Evolutionary conservation across 805 yeast genomes (phyloP).

Genomic region (Cephaloascus fragrans): DNA sequence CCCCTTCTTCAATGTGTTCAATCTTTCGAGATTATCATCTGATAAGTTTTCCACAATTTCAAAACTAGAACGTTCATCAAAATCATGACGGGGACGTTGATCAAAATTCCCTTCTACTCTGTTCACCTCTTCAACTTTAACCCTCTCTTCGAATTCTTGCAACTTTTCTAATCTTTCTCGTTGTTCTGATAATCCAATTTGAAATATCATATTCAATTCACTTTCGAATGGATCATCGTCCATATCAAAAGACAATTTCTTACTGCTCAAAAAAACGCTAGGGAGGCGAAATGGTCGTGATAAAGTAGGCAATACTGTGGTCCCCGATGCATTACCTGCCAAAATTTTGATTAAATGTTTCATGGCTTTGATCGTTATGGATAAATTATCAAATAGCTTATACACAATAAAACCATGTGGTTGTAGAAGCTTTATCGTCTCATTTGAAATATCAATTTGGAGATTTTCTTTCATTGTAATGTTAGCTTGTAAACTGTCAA

Average conservation of each 20-base stretch:
- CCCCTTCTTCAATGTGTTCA: slow-evolving; percentile 5
- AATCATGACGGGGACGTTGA: too few relatives aligned
- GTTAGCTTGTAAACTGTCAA: slow-evolving; percentile 20
- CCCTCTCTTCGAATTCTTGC: not conserved
- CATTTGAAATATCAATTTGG: slow-evolving; percentile 14
- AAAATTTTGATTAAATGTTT: slow-evolving; percentile 50
- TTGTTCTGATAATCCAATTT: slow-evolving; percentile 60
- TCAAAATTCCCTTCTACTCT: too few relatives aligned
- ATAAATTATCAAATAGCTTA: slow-evolving; percentile 66
- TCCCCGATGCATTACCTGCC: slow-evolving; percentile 7
- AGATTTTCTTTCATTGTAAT: not conserved
- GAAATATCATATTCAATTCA: slow-evolving; percentile 53
- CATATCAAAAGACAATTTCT: slow-evolving; percentile 49
- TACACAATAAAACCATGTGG: slow-evolving; percentile 73
- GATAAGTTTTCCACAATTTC: not conserved
- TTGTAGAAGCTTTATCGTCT: slow-evolving; percentile 38
- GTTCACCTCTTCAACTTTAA: not conserved
- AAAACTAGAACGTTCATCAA: not conserved
- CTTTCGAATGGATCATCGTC: slow-evolving; percentile 90
- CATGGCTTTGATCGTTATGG: slow-evolving; percentile 56
- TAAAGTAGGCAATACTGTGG: slow-evolving; percentile 4
- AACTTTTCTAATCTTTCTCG: slow-evolving; percentile 43
- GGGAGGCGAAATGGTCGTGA: slow-evolving; percentile 28
- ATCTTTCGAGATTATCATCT: slow-evolving; percentile 4
- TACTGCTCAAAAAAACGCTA: slow-evolving; percentile 42